Conservation (phyloP, 495 filamentous ascomycete species). For the Aspergillus homomorphus region DNA sequence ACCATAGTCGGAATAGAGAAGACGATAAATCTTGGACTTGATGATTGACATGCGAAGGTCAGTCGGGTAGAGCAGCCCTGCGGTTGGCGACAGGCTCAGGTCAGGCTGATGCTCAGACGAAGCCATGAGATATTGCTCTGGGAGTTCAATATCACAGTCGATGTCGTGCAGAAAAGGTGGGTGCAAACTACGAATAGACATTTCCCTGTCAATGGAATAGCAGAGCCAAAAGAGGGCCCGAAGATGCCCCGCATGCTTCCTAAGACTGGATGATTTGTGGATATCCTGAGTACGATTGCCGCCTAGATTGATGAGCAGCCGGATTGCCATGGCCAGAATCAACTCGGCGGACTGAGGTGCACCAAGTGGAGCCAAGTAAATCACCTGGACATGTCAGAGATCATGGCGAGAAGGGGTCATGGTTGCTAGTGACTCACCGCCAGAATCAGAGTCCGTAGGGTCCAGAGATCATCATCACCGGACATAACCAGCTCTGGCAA, state of each 20-base stretch:
- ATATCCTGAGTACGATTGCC: slow-evolving; percentile 12
- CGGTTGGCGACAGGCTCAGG: no score
- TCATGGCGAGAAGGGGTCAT: no score
- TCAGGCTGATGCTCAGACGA: no score
- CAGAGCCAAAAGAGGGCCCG: slow-evolving; percentile 39
- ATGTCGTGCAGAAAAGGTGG: slow-evolving; percentile 29
- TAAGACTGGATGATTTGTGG: neutral
- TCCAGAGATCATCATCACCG: no score
- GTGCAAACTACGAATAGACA: slow-evolving; percentile 27
- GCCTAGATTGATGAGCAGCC: slow-evolving; percentile 22
- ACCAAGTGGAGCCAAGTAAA: slow-evolving; percentile 25
- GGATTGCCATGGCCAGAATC: slow-evolving; percentile 23
- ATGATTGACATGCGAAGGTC: slow-evolving; percentile 28
- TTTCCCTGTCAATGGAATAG: slow-evolving; percentile 34
- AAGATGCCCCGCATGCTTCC: slow-evolving; percentile 13
- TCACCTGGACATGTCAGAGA: slow-evolving; percentile 13
- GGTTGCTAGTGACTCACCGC: no score
- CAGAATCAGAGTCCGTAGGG: no score
- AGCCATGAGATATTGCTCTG: slow-evolving; percentile 3
- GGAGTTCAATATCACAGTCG: slow-evolving; percentile 32
- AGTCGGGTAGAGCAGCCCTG: slow-evolving; percentile 25
- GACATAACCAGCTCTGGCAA: slow-evolving; percentile 16
- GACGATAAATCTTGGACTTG: slow-evolving; percentile 25
- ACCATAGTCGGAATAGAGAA: slow-evolving; percentile 22
- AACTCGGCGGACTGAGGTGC: slow-evolving; percentile 22